Evolutionary conservation across 345 rosid genomes (phyloP).

Genomic region (Salix udensis): DNA sequence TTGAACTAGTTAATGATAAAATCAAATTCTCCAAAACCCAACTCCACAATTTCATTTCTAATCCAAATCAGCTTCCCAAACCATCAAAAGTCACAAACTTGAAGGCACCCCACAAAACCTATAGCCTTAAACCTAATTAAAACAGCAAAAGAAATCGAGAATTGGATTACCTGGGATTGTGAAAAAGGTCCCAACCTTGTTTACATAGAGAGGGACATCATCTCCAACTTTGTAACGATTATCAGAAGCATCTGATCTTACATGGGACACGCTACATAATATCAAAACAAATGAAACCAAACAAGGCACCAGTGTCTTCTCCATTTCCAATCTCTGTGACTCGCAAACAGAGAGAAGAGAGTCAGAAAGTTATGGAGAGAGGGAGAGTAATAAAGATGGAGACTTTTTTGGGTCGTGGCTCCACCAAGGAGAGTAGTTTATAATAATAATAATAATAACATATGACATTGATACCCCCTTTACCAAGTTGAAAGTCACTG

Average conservation of each 20-base stretch:
- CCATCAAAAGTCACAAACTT: not conserved
- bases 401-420: not conserved
- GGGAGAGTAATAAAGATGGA: not conserved
- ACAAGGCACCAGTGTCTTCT: not conserved
- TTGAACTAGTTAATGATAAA: not conserved
- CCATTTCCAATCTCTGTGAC: not conserved
- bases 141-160: not conserved
- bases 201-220: slow-evolving; percentile 66
- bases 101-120: not conserved
- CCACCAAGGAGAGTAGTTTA: not conserved
- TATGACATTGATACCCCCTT: too few species aligned
- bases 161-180: slow-evolving; percentile 64
- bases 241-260: slow-evolving; percentile 60
- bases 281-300: slow-evolving; percentile 21
- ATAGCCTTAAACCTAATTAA: not conserved
- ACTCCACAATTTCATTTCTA: not conserved
- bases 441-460: too few species aligned
- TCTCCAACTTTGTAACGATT: slow-evolving; percentile 71
- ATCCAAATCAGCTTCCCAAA: not conserved
- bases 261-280: slow-evolving; percentile 26
- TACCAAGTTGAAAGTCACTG: too few species aligned
- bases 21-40: not conserved
- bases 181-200: slow-evolving; percentile 82
- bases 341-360: not conserved
- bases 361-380: not conserved